Conservation (phyloP, 225 moss, liverwort and hornwort species). For the Sphagnum contortum region DNA sequence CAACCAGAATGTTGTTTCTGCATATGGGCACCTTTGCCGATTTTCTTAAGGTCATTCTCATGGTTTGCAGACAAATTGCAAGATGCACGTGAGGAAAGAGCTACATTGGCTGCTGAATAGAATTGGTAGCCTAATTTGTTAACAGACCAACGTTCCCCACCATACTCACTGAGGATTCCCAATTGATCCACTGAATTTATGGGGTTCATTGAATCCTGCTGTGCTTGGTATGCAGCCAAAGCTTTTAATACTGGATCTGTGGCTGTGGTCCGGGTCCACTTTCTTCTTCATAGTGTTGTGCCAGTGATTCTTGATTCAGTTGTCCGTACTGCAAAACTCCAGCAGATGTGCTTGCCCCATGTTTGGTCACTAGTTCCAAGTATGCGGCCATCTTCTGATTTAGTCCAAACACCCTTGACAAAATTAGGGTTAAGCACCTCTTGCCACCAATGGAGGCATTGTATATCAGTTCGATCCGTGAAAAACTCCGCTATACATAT, state of each 20-base stretch:
- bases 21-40: slow-evolving; percentile 25
- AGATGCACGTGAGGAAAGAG: slow-evolving; percentile 10
- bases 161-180: slow-evolving; percentile 11
- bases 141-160: slow-evolving; percentile 16
- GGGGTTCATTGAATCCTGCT: slow-evolving; percentile 66
- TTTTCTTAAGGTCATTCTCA: slow-evolving; percentile 16
- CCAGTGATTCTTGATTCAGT: slow-evolving; percentile 99
- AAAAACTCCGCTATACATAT: slow-evolving; percentile 81
- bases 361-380: slow-evolving; percentile 87
- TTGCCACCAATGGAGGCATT: slow-evolving; percentile 88
- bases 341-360: slow-evolving; percentile 46
- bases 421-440: slow-evolving; percentile 84
- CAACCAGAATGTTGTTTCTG: slow-evolving; percentile 39
- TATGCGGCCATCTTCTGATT: slow-evolving; percentile 94
- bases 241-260: slow-evolving; percentile 87
- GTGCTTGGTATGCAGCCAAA: slow-evolving; percentile 80
- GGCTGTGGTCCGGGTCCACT: slow-evolving; percentile 71
- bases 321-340: slow-evolving; percentile 68
- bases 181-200: slow-evolving; percentile 5
- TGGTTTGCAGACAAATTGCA: slow-evolving; percentile 6
- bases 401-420: slow-evolving; percentile 92
- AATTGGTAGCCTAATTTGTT: slow-evolving; percentile 27
- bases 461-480: slow-evolving; percentile 72
- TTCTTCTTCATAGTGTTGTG: slow-evolving; percentile 99
- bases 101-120: slow-evolving; percentile 22